These are phyloP conservation scores for Coemansia linderi DNA, from an alignment of 371 early-diverging fungal genomes.

Conservation along the genomic window DNA sequence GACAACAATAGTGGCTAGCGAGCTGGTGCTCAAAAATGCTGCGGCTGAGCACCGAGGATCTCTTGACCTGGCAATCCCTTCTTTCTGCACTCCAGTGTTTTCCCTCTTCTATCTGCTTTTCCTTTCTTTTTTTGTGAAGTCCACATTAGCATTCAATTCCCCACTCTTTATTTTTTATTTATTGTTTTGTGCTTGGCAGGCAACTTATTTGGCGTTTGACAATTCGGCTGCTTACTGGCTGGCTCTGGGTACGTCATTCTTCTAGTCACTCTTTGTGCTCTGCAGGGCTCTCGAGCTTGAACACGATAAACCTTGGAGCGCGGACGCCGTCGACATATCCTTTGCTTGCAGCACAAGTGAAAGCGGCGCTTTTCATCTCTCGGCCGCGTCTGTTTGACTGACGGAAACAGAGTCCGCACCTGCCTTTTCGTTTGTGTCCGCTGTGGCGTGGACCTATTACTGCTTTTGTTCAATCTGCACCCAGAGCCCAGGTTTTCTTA, in stretches of 20 bases:
- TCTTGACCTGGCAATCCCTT: neutral
- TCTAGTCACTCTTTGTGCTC: neutral
- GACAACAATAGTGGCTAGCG: neutral
- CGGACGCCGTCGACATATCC: neutral
- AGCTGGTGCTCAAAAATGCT: neutral
- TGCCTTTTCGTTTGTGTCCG: neutral
- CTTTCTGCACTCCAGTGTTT: neutral
- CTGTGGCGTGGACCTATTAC: too few species aligned
- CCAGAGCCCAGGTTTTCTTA: too few species aligned
- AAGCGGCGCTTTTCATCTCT: neutral
- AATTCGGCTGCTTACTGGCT: slow-evolving; percentile 8
- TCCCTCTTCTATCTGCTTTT: neutral
- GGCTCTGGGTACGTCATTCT: neutral
- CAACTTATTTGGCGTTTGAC: neutral
- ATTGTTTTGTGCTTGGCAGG: neutral
- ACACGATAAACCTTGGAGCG: neutral
- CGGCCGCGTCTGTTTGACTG: neutral
- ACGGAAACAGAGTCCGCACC: neutral
- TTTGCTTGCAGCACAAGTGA: neutral
- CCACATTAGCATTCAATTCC: neutral
- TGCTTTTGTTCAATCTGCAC: too few species aligned
- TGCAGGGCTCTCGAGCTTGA: neutral
- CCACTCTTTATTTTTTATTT: neutral
- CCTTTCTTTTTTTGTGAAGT: neutral
- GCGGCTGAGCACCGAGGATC: neutral